Conservation (phyloP, 306 rosid species). For the Inga oerstediana region DNA sequence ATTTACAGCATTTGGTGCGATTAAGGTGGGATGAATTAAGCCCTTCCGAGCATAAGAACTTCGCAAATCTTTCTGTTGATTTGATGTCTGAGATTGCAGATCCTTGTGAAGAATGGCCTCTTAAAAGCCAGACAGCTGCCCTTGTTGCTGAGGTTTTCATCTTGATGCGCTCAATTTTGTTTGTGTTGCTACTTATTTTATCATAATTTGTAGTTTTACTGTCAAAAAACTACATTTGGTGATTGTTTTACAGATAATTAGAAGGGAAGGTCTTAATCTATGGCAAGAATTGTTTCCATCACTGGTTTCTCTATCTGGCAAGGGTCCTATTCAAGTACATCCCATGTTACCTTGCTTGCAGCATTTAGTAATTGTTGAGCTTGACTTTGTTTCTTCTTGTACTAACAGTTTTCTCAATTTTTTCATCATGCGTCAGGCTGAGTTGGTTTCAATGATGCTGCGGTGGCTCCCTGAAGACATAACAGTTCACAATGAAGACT, state of each 20-base stretch:
- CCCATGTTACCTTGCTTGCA: constrained; percentile 26
- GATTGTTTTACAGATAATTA: constrained; percentile 66
- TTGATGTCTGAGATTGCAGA: constrained; percentile 87
- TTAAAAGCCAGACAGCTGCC: constrained; percentile 97
- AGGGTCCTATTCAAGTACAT: constrained; percentile 91
- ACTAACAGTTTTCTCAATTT: constrained; percentile 3
- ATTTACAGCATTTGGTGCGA: constrained; percentile 86
- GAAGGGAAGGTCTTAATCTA: constrained; percentile 81
- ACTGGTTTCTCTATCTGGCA: constrained; percentile 70
- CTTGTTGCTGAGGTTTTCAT: constrained; percentile 89
- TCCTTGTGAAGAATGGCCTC: constrained; percentile 91
- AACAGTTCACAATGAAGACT: constrained; percentile 95
- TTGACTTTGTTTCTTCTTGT: constrained; percentile 23
- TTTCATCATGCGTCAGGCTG: constrained; percentile 64
- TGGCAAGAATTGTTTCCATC: constrained; percentile 83
- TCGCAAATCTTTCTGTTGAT: constrained; percentile 72
- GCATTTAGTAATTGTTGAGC: neutral
- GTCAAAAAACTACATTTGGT: constrained; percentile 21
- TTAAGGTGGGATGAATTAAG: constrained; percentile 90
- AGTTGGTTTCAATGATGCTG: constrained; percentile 94
- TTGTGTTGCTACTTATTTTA: constrained; percentile 22
- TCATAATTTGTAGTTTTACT: constrained; percentile 15
- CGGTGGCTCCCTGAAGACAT: constrained; percentile 99
- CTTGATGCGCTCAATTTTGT: constrained; percentile 19
- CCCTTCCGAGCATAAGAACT: constrained; percentile 66